phyloP scores from a whole-genome alignment of 306 rosid species.

The Malus sylvestris region DNA sequence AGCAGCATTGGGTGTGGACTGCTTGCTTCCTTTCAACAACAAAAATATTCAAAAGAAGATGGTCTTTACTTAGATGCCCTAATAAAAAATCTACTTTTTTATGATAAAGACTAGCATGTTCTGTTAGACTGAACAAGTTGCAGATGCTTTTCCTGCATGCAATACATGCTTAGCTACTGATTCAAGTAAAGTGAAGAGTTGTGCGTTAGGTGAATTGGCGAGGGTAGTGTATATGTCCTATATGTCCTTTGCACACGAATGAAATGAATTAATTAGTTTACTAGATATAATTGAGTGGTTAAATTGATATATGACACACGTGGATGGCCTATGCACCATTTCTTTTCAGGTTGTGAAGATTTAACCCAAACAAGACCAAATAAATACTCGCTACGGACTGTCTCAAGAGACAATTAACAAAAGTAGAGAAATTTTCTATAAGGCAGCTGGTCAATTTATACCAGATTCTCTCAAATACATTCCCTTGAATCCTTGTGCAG shows the following conservation, averaged over 20 bases:
- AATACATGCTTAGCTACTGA: not conserved
- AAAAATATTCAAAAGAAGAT: slow-evolving; percentile 42
- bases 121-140: slow-evolving; percentile 41
- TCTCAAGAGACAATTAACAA: slow-evolving; percentile 15
- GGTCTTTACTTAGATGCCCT: slow-evolving; percentile 61
- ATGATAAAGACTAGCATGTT: slow-evolving; percentile 19
- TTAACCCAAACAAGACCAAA: slow-evolving; percentile 28
- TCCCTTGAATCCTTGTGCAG: slow-evolving; percentile 49
- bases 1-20: slow-evolving; percentile 23
- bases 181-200: too few species aligned
- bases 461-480: slow-evolving; percentile 48
- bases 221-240: not conserved
- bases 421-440: slow-evolving; percentile 17
- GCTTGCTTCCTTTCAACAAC: slow-evolving; percentile 25
- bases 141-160: slow-evolving; percentile 33
- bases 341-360: slow-evolving; percentile 20
- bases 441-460: slow-evolving; percentile 41
- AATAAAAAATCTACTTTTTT: slow-evolving; percentile 15
- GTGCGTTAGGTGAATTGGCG: too few species aligned
- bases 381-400: not conserved
- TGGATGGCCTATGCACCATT: slow-evolving; percentile 34
- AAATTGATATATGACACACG: slow-evolving; percentile 17
- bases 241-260: too few species aligned
- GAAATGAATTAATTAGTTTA: not conserved
- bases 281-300: slow-evolving; percentile 4